These are phyloP conservation scores for Acacia acuminata DNA, from an alignment of 306 rosid genomes.

Conservation along the genomic window DNA sequence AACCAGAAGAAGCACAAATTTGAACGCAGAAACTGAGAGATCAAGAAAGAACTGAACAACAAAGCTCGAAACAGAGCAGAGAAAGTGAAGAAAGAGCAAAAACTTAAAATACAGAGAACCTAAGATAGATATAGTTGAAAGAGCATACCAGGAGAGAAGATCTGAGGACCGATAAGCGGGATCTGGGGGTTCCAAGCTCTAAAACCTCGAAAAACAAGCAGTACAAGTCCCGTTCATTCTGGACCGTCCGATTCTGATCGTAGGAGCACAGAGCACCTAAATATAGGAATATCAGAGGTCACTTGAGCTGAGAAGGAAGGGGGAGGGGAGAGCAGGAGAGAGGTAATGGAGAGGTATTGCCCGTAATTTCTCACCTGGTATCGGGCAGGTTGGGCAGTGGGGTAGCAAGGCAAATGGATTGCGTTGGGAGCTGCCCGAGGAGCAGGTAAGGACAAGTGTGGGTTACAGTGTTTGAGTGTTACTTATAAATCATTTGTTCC, in stretches of 20 bases:
- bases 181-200: constrained; percentile 54
- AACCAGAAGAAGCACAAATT: background rate
- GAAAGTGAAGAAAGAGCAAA: background rate
- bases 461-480: constrained; percentile 20
- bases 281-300: constrained; percentile 61
- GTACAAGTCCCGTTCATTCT: constrained; percentile 50
- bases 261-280: constrained; percentile 45
- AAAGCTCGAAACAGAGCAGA: background rate
- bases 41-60: background rate
- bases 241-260: constrained; percentile 78
- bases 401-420: background rate
- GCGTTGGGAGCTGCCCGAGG: constrained; percentile 55
- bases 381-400: constrained; percentile 71
- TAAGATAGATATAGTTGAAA: constrained; percentile 15
- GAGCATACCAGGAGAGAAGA: constrained; percentile 62
- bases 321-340: constrained; percentile 35
- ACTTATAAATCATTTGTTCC: constrained; percentile 15
- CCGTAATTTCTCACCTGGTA: constrained; percentile 62
- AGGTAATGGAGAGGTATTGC: constrained; percentile 58
- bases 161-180: constrained; percentile 41
- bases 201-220: constrained; percentile 49
- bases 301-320: constrained; percentile 6
- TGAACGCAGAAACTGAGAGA: background rate
- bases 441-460: constrained; percentile 55
- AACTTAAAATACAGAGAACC: constrained; percentile 11